These are phyloP conservation scores for Camellia japonica DNA, from an alignment of 148 eudicot genomes.

Conservation along the genomic window DNA sequence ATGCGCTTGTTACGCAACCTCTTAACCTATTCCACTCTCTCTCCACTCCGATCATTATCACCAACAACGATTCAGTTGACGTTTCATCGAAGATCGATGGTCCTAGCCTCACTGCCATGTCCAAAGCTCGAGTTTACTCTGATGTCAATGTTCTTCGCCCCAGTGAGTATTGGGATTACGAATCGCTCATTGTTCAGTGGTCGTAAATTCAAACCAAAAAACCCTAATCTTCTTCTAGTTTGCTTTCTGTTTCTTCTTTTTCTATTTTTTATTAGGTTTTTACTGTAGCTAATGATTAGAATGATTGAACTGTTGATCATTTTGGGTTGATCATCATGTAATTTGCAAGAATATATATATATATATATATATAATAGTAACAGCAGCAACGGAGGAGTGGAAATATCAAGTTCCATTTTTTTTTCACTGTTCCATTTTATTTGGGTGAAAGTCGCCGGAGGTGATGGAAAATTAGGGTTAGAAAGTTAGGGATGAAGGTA, in stretches of 20 bases:
- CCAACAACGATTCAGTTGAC: neutral
- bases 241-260: neutral
- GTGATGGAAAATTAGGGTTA: no score
- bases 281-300: neutral
- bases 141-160: conserved; percentile 73
- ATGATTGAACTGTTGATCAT: no score
- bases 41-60: neutral
- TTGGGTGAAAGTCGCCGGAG: no score
- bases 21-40: conserved; percentile 14
- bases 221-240: neutral
- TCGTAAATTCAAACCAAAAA: conserved; percentile 33
- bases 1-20: conserved; percentile 32
- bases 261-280: neutral
- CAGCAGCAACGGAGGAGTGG: no score
- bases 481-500: no score
- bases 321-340: no score
- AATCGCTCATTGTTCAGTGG: conserved; percentile 74
- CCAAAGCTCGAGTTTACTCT: conserved; percentile 70
- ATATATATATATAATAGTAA: no score
- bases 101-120: conserved; percentile 34
- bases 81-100: no score
- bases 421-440: no score
- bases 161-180: conserved; percentile 76
- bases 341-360: no score
- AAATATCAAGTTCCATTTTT: no score